Conservation (phyloP, 2,329 filamentous ascomycete genomes). For the Monosporascus ibericus region DNA sequence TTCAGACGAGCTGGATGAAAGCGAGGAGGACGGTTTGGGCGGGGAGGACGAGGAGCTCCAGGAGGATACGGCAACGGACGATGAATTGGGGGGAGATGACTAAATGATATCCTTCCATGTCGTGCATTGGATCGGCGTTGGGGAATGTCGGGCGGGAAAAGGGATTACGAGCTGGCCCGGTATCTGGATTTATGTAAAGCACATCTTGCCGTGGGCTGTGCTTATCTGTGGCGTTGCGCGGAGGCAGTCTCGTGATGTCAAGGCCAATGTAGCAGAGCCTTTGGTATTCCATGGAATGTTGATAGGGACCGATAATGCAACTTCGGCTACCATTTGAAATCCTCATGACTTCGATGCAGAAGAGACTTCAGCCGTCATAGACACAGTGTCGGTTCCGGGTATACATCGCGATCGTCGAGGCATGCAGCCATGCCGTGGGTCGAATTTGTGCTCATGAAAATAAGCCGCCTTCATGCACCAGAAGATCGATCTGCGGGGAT, state of each 20-base stretch:
- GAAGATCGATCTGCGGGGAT: not conserved
- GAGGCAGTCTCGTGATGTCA: not conserved
- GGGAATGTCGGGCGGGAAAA: conserved; percentile 7
- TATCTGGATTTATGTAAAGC: conserved; percentile 12
- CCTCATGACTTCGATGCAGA: not conserved
- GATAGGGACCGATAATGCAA: not conserved
- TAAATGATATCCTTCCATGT: conserved; percentile 17
- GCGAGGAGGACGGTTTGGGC: conserved; percentile 44
- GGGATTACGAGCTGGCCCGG: conserved; percentile 13
- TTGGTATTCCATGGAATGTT: not conserved
- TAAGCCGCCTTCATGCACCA: not conserved
- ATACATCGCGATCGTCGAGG: not conserved
- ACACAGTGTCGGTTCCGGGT: too few relatives aligned
- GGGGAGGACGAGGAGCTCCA: conserved; percentile 37
- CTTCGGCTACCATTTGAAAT: not conserved
- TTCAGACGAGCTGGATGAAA: conserved; percentile 48
- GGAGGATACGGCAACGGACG: conserved; percentile 48
- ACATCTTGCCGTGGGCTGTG: not conserved
- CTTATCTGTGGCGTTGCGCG: not conserved
- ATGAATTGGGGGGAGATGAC: conserved; percentile 36
- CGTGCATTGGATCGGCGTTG: conserved; percentile 16
- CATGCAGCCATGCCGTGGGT: not conserved
- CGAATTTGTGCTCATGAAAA: not conserved
- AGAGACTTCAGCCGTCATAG: not conserved
- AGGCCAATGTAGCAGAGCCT: not conserved